A percentile compares a stretch with the other conserved stretches of the same genome.
Conservation (phyloP, 108 stramenopile species). For the Aurantiochytrium sp. region DNA sequence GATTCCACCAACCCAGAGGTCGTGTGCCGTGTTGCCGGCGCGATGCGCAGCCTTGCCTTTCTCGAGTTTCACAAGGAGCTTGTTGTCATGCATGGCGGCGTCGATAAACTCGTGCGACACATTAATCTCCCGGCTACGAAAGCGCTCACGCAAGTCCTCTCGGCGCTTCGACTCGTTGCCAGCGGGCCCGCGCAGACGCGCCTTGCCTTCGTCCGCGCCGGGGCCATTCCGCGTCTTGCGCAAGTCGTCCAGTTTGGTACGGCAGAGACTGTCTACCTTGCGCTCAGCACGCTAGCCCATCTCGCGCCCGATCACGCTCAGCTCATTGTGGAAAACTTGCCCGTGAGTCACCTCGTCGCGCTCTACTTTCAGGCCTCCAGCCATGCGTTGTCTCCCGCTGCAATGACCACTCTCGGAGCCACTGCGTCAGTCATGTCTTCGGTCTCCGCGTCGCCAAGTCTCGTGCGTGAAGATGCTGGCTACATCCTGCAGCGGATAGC, state of each 20-base stretch:
- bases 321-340: not conserved
- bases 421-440: too few relatives aligned
- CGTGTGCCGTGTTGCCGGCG: not conserved
- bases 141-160: not conserved
- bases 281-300: not conserved
- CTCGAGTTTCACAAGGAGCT: not conserved
- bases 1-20: not conserved
- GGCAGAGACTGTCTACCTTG: not conserved
- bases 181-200: not conserved
- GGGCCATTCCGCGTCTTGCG: not conserved
- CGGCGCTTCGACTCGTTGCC: not conserved
- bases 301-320: not conserved
- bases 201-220: not conserved
- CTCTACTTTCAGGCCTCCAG: not conserved
- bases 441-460: not conserved
- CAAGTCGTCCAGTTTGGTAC: not conserved
- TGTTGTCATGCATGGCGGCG: not conserved
- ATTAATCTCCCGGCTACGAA: not conserved
- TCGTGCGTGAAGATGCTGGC: not conserved
- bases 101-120: not conserved
- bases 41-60: not conserved
- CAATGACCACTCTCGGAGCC: too few relatives aligned
- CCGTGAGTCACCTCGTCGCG: not conserved
- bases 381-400: not conserved
- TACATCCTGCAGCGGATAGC: conserved; percentile 2